A percentile compares a stretch with the other conserved stretches of the same genome.
phyloP scores from a whole-genome alignment of 371 early-diverging fungal species.

The Mortierella sp. region DNA sequence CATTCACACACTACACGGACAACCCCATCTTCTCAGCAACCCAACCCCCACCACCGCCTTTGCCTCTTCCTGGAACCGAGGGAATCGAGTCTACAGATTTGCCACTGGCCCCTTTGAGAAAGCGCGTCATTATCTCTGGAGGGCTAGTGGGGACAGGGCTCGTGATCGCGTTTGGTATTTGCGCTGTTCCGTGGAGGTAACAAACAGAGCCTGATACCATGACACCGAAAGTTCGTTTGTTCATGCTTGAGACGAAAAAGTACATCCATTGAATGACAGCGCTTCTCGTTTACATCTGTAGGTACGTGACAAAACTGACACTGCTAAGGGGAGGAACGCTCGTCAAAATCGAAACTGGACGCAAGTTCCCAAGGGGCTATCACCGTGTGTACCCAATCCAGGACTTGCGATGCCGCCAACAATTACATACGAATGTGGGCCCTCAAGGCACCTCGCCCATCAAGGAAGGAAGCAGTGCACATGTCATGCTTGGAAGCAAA shows the following conservation, averaged over 20 bases:
- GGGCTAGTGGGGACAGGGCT: conserved; percentile 51
- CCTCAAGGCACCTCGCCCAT: conserved; percentile 43
- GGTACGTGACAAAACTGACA: conserved; percentile 50
- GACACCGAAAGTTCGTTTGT: neutral
- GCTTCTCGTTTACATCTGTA: neutral
- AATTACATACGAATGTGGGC: conserved; percentile 37
- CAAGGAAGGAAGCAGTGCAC: conserved; percentile 43
- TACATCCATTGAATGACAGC: neutral
- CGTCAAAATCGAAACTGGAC: conserved; percentile 48
- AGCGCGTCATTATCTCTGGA: conserved; percentile 45
- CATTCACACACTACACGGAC: conserved; percentile 53
- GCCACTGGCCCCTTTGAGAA: conserved; percentile 44
- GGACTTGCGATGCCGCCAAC: conserved; percentile 52
- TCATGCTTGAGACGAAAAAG: neutral
- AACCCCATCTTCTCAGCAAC: conserved; percentile 43
- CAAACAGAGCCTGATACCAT: neutral
- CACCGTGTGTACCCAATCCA: conserved; percentile 47
- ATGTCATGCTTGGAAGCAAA: conserved; percentile 48
- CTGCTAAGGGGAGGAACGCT: conserved; percentile 45
- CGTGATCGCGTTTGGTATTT: conserved; percentile 53
- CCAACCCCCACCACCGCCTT: conserved; percentile 42
- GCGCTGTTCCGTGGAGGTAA: conserved; percentile 54
- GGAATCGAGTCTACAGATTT: conserved; percentile 39
- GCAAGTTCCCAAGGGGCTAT: conserved; percentile 48
- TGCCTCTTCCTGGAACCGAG: conserved; percentile 46